Percentiles rank a stretch among this genome's conserved stretches.
These are phyloP conservation scores for Thermomyces lanuginosus DNA, from an alignment of 2,329 filamentous ascomycete genomes.

Conservation along the genomic window DNA sequence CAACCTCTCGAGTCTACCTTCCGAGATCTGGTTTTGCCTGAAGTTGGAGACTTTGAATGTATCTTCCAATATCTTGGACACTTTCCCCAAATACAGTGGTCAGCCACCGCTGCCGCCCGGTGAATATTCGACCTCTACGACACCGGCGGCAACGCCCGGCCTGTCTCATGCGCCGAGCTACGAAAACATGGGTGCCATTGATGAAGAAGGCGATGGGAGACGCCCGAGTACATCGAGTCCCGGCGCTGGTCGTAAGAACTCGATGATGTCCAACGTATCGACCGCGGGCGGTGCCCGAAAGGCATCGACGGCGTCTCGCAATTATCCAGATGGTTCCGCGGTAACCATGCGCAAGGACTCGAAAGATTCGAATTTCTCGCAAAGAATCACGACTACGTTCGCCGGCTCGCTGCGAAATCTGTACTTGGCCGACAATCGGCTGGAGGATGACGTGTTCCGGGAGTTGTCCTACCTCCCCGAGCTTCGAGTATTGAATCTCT, in stretches of 20 bases:
- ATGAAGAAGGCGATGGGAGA: slow-evolving; percentile 47
- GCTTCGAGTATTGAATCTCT: slow-evolving; percentile 75
- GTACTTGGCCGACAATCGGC: slow-evolving; percentile 79
- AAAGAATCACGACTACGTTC: slow-evolving; percentile 70
- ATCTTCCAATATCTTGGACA: slow-evolving; percentile 81
- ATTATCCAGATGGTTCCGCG: slow-evolving; percentile 40
- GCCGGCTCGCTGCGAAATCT: slow-evolving; percentile 69
- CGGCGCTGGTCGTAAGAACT: slow-evolving; percentile 52
- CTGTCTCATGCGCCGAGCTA: slow-evolving; percentile 51
- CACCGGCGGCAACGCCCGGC: slow-evolving; percentile 31
- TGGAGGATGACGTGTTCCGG: slow-evolving; percentile 91
- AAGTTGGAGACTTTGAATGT: slow-evolving; percentile 84
- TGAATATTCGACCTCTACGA: slow-evolving; percentile 20
- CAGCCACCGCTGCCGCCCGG: slow-evolving; percentile 51
- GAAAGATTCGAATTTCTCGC: slow-evolving; percentile 84
- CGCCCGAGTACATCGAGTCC: slow-evolving; percentile 69
- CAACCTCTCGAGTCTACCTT: slow-evolving; percentile 73
- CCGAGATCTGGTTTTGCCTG: slow-evolving; percentile 91
- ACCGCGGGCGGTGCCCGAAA: slow-evolving; percentile 73
- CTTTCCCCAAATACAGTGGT: slow-evolving; percentile 65
- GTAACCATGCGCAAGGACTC: too few relatives aligned
- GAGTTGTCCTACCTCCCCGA: slow-evolving; percentile 71
- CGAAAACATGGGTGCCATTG: slow-evolving; percentile 56
- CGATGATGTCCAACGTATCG: slow-evolving; percentile 64
- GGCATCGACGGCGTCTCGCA: slow-evolving; percentile 62